Conservation (phyloP, 2,329 filamentous ascomycete species). For the Xylaria polymorpha region DNA sequence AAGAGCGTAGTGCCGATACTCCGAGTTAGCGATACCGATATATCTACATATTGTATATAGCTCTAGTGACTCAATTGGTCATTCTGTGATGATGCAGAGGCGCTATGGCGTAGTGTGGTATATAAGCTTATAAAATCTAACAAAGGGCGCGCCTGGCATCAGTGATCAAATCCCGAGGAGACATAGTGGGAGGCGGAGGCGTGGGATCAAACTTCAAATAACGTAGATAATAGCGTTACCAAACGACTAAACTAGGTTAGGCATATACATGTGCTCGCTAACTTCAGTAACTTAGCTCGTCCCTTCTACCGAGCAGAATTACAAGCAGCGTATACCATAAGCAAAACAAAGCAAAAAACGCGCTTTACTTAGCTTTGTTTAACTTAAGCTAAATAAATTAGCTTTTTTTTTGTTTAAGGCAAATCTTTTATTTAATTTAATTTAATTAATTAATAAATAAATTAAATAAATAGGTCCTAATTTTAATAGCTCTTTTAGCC, state of each 20-base stretch:
- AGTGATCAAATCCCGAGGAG: conserved; percentile 30
- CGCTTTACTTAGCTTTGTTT: too few relatives aligned
- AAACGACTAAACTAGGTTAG: background rate
- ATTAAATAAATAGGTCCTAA: too few relatives aligned
- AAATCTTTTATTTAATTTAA: too few relatives aligned
- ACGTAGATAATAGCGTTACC: too few relatives aligned
- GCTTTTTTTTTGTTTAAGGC: too few relatives aligned
- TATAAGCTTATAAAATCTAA: conserved; percentile 30
- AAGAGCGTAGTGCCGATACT: background rate
- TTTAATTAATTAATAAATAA: too few relatives aligned
- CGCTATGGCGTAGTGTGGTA: background rate
- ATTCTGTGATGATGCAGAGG: background rate
- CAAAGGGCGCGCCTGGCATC: conserved; percentile 26
- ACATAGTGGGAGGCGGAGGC: background rate
- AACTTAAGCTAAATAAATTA: too few relatives aligned
- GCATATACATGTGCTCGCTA: background rate
- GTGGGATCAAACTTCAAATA: conserved; percentile 4
- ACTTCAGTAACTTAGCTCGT: background rate
- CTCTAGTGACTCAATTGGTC: background rate
- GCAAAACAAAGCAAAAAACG: too few relatives aligned
- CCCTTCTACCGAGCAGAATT: background rate
- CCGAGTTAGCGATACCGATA: background rate
- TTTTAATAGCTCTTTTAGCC: too few relatives aligned
- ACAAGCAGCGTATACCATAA: too few relatives aligned
- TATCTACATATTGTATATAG: background rate